Conservation (phyloP, 2,329 filamentous ascomycete genomes). For the Coniella vitis region DNA sequence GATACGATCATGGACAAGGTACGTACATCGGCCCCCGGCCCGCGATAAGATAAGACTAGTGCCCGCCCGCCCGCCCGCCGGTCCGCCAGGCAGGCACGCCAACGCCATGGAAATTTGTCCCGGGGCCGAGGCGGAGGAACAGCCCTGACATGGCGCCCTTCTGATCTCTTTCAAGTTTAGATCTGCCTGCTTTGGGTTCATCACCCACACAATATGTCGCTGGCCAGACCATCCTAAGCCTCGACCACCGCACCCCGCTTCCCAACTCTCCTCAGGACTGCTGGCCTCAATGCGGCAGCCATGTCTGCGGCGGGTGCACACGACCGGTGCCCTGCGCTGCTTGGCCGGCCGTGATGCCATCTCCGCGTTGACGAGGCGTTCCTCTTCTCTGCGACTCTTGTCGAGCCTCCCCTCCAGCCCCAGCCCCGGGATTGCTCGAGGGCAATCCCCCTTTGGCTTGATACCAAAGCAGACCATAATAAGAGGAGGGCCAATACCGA, state of each 20-base stretch:
- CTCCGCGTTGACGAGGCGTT: background rate
- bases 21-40: no score
- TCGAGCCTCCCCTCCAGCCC: background rate
- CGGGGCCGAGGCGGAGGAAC: no score
- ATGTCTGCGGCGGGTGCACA: constrained; percentile 26
- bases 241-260: constrained; percentile 1
- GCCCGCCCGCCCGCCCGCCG: background rate
- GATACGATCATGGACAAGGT: no score
- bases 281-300: constrained; percentile 27
- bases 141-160: background rate
- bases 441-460: no score
- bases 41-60: constrained; percentile 6
- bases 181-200: no score
- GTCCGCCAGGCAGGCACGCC: background rate
- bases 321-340: constrained; percentile 16
- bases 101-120: no score
- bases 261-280: background rate
- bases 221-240: background rate
- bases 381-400: background rate
- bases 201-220: no score
- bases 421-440: background rate
- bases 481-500: background rate
- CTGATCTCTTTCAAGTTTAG: no score
- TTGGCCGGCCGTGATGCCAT: constrained; percentile 10
- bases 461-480: background rate